Conservation (phyloP, 1,139 yeast genomes). For the Nakaseomyces glabratus region DNA sequence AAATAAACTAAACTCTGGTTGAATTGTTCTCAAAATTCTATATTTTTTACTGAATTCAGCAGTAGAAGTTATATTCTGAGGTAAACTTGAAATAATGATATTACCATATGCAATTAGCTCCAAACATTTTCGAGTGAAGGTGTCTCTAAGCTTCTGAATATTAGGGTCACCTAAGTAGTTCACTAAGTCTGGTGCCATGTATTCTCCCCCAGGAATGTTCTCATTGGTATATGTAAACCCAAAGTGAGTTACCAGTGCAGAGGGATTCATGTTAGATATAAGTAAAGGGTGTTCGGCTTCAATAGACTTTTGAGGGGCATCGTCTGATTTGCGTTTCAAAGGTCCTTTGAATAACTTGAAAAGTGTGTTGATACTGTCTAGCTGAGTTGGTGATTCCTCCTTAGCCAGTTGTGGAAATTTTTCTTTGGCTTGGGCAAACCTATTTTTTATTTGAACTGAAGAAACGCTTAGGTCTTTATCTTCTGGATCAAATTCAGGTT, state of each 20-base stretch:
- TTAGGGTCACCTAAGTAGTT: slow-evolving; percentile 30
- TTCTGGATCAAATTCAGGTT: slow-evolving; percentile 33
- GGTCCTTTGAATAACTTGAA: slow-evolving; percentile 59
- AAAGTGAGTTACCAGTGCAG: slow-evolving; percentile 41
- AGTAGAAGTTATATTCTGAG: slow-evolving; percentile 9
- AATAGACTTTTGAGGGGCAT: slow-evolving; percentile 45
- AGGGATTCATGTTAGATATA: slow-evolving; percentile 48
- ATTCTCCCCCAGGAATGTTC: slow-evolving; percentile 36
- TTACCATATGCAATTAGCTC: slow-evolving; percentile 44
- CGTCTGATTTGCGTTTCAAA: slow-evolving; percentile 34
- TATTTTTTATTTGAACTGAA: slow-evolving; percentile 33
- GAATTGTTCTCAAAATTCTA: slow-evolving; percentile 20
- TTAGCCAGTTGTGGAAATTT: slow-evolving; percentile 22
- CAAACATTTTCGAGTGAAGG: slow-evolving; percentile 41
- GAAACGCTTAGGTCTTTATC: slow-evolving; percentile 35
- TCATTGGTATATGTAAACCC: slow-evolving; percentile 34
- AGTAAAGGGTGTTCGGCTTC: slow-evolving; percentile 41
- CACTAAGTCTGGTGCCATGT: slow-evolving; percentile 50
- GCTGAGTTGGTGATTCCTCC: slow-evolving; percentile 38
- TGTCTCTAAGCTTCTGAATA: slow-evolving; percentile 34
- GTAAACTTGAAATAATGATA: slow-evolving; percentile 20
- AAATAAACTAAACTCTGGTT: slow-evolving; percentile 33
- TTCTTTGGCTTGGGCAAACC: slow-evolving; percentile 32
- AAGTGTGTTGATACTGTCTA: slow-evolving; percentile 48
- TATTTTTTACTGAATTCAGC: slow-evolving; percentile 28